phyloP scores from a whole-genome alignment of 768 basidiomycete species.

The Suillus decipiens region DNA sequence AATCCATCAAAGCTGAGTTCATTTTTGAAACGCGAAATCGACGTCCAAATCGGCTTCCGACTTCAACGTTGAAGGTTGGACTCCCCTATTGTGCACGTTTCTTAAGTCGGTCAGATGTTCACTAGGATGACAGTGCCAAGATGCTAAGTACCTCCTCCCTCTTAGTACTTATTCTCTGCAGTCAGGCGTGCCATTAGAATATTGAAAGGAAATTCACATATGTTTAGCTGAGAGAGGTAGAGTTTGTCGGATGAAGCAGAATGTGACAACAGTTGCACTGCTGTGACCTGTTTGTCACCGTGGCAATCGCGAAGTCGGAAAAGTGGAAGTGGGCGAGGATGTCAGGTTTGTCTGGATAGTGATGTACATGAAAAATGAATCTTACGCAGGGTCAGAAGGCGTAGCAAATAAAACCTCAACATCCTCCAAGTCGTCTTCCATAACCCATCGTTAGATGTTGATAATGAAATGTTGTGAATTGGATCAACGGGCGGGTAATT shows the following conservation, averaged over 20 bases:
- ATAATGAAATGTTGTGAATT: not conserved
- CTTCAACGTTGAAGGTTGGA: too few species aligned
- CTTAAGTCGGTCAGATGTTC: not conserved
- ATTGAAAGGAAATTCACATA: too few species aligned
- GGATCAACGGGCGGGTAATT: not conserved
- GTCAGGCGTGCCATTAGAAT: too few species aligned
- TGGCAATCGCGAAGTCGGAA: not conserved
- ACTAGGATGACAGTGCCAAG: not conserved
- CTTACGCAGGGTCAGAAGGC: not conserved
- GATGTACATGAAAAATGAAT: not conserved
- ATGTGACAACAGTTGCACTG: not conserved
- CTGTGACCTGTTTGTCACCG: not conserved
- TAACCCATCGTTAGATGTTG: not conserved
- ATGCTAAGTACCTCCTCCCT: not conserved
- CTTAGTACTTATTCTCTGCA: too few species aligned
- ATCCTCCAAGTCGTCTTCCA: not conserved
- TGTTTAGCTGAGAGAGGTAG: too few species aligned
- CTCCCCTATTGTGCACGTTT: too few species aligned
- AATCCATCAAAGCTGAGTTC: too few species aligned
- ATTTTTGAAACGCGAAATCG: too few species aligned
- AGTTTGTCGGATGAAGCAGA: too few species aligned
- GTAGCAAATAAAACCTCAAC: not conserved
- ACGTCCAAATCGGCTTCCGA: not conserved
- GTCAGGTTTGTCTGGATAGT: not conserved
- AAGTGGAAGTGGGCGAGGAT: not conserved